phyloP scores from a whole-genome alignment of 768 basidiomycete species.

The Tricholoma matsutake region DNA sequence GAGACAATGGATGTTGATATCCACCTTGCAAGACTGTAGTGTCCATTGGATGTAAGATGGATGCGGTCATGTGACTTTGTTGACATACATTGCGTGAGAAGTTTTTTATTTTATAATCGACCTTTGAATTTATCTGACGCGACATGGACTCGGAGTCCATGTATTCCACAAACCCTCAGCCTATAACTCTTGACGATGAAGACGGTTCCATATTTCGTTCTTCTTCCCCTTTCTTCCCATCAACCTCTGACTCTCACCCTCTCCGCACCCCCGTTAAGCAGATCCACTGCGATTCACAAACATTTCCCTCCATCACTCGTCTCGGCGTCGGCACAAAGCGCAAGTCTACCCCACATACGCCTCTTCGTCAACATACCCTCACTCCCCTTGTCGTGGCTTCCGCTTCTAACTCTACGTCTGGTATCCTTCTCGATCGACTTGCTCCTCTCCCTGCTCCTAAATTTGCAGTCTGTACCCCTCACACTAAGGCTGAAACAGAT shows the following conservation, averaged over 20 bases:
- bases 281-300: constrained; percentile 20
- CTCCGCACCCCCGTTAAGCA: constrained; percentile 63
- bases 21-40: constrained; percentile 93
- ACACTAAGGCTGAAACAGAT: constrained; percentile 54
- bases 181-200: constrained; percentile 49
- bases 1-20: constrained; percentile 87
- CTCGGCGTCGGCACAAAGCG: constrained; percentile 59
- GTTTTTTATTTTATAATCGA: too few species aligned
- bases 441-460: constrained; percentile 53
- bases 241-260: constrained; percentile 43
- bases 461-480: constrained; percentile 46
- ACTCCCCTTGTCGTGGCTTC: constrained; percentile 48
- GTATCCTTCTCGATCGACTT: constrained; percentile 46
- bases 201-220: constrained; percentile 59
- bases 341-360: constrained; percentile 58
- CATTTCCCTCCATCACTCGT: constrained; percentile 22
- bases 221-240: constrained; percentile 37
- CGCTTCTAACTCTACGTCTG: constrained; percentile 34
- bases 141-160: too few species aligned
- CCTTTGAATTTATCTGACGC: too few species aligned
- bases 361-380: constrained; percentile 48
- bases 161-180: constrained; percentile 39
- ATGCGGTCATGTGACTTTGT: constrained; percentile 47
- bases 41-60: constrained; percentile 72
- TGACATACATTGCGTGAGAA: constrained; percentile 35